Conservation (phyloP, 129 eudicot genomes). For the Smallanthus sonchifolius region DNA sequence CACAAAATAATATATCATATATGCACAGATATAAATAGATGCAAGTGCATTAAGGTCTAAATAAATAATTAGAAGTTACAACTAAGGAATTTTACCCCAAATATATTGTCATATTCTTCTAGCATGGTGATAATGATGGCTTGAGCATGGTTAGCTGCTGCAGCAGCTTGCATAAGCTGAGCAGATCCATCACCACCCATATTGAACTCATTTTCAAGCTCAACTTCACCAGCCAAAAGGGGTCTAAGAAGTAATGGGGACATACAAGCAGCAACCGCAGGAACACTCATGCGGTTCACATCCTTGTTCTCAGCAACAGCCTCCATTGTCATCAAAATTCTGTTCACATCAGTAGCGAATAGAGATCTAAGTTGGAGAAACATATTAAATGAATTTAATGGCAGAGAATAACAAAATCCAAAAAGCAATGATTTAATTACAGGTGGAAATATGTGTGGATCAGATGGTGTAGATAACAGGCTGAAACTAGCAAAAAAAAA, state of each 20-base stretch:
- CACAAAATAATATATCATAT: background rate
- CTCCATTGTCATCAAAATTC: slow-evolving; percentile 89
- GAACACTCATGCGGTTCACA: slow-evolving; percentile 77
- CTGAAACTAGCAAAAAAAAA: background rate
- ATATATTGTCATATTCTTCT: slow-evolving; percentile 86
- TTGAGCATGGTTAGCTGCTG: slow-evolving; percentile 99
- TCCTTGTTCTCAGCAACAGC: slow-evolving; percentile 69
- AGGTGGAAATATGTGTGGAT: background rate
- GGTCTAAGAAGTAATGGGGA: slow-evolving; percentile 97
- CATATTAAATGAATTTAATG: background rate
- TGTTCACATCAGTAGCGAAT: slow-evolving; percentile 27
- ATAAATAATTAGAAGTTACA: background rate
- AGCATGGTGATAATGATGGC: slow-evolving; percentile 81
- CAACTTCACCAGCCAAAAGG: slow-evolving; percentile 96
- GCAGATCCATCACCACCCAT: slow-evolving; percentile 83
- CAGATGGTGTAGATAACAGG: background rate
- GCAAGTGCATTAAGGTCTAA: background rate
- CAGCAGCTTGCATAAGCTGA: slow-evolving; percentile 99
- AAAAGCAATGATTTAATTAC: background rate
- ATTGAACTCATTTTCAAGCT: slow-evolving; percentile 70
- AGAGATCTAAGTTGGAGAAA: background rate
- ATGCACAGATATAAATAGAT: background rate
- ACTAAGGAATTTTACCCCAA: slow-evolving; percentile 63
- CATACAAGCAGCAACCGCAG: slow-evolving; percentile 99
- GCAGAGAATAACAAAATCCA: background rate